Conservation (phyloP, 257 asterid species). For the Penstemon eatonii region DNA sequence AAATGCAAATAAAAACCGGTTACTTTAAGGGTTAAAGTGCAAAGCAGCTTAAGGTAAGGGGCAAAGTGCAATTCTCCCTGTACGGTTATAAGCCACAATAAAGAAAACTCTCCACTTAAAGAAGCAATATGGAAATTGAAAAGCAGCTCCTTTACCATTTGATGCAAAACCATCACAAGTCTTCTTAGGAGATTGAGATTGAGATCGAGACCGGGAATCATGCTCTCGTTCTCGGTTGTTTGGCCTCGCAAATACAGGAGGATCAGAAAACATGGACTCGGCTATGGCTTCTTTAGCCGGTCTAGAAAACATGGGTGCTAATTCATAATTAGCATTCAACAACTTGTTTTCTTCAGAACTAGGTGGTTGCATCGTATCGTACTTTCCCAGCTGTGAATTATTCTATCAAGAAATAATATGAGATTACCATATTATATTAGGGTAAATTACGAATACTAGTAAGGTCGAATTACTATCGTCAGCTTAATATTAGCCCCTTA, state of each 20-base stretch:
- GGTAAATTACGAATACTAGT: too few species aligned
- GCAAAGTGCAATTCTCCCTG: too few species aligned
- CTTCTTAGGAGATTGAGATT: conserved; percentile 34
- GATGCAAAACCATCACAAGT: conserved; percentile 26
- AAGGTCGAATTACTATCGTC: too few species aligned
- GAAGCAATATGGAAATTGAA: neutral
- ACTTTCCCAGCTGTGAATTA: too few species aligned
- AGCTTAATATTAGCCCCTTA: too few species aligned
- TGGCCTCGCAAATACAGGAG: conserved; percentile 64
- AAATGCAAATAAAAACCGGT: neutral
- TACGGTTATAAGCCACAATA: neutral
- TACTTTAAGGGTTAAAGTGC: too few species aligned
- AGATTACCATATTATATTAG: too few species aligned
- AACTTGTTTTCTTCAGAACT: conserved; percentile 24
- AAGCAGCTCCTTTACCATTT: conserved; percentile 35
- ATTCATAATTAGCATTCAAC: conserved; percentile 27
- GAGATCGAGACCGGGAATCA: conserved; percentile 20
- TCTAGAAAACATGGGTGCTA: conserved; percentile 59
- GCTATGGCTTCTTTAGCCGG: conserved; percentile 34
- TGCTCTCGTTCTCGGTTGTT: conserved; percentile 20
- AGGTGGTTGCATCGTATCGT: conserved; percentile 1
- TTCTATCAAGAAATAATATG: too few species aligned
- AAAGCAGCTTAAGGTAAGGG: too few species aligned
- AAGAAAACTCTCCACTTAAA: neutral
- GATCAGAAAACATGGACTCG: conserved; percentile 32